Base-by-base conservation (phyloP, 2,329 filamentous ascomycete species). In the Trichoderma aggressivum region DNA sequence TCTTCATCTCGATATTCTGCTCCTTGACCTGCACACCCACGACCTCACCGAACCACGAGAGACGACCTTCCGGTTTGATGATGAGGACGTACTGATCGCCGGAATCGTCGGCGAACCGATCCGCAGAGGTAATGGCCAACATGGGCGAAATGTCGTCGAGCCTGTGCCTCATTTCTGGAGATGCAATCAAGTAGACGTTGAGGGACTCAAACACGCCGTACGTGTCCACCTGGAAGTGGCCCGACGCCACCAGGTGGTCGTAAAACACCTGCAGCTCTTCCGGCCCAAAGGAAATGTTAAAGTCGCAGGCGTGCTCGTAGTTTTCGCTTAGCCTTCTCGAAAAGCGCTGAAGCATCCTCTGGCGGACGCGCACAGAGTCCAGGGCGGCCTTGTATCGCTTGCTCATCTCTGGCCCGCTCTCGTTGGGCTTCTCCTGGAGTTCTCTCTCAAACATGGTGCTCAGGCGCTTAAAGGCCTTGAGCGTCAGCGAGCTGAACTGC, bases 231-330 rank as follows among this genome's bases (percentile, higher is more conserved):
- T 97, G 87, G 77, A 98, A 97, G 79, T 99, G 96, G 3, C 93
- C 93, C 1, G 93, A 92, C 55, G 92, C 86, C 14, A 93, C 89
- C 10, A 99, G 86, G 28, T 93, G 89, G 75, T 97, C 92, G 74
- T 94, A 92, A 32, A 99, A 87, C 47, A 92, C 89, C 72, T 91
- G 90, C 72, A 97, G 85, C 72, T 88, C 87, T 36, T 92, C 89
- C 10, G 88, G 86, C 5, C 83, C 78, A 58, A 94, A 87, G 43
- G 92, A 90, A 77, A 98, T 92, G 80, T 93, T 97, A 81, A 96
- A 97, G 80, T 99, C 96, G 11, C 94, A 97, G 6, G 93, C 93
- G 78, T 99, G 98, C 80, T 99, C 96, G 77, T 99, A 99, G 71
- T 95, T 90, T 78, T 97, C 93, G 76, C 92, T 94, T 69, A 99